Conservation (phyloP, 2,329 filamentous ascomycete genomes). For the Periconia digitata region DNA sequence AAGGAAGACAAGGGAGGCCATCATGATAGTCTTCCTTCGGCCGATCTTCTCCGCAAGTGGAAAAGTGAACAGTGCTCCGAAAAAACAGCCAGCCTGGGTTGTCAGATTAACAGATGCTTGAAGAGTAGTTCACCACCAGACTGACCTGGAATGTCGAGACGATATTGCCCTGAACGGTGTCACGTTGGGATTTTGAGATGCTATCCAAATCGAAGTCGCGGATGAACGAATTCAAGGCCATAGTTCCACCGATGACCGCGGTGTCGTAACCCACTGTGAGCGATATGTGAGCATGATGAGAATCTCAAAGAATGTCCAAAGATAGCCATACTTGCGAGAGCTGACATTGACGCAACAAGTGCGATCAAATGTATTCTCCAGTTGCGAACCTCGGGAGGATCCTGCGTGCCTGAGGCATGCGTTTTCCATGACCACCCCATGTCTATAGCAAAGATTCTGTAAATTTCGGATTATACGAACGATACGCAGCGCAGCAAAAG, state of each 20-base stretch:
- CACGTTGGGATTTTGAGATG: constrained; percentile 31
- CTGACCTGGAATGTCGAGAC: constrained; percentile 39
- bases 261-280: constrained; percentile 37
- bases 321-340: constrained; percentile 33
- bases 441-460: background rate
- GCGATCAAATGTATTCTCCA: constrained; percentile 40
- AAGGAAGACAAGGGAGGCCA: constrained; percentile 49
- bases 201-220: constrained; percentile 38
- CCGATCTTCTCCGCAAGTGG: constrained; percentile 54
- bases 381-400: constrained; percentile 40
- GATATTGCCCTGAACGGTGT: constrained; percentile 45
- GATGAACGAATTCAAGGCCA: constrained; percentile 43
- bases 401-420: constrained; percentile 35
- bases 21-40: constrained; percentile 52
- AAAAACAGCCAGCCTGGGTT: constrained; percentile 40
- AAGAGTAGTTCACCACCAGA: background rate
- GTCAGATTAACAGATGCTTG: background rate
- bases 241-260: constrained; percentile 44
- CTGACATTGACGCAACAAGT: constrained; percentile 40
- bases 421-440: constrained; percentile 8
- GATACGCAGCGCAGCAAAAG: no score
- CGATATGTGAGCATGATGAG: no score
- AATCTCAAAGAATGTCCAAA: background rate
- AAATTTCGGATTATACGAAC: no score
- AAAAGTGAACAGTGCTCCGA: constrained; percentile 45